Percentiles rank a stretch among this genome's conserved stretches.
Conservation (phyloP, 192 early-diverging fungal genomes). For the Allomyces macrogynus region DNA sequence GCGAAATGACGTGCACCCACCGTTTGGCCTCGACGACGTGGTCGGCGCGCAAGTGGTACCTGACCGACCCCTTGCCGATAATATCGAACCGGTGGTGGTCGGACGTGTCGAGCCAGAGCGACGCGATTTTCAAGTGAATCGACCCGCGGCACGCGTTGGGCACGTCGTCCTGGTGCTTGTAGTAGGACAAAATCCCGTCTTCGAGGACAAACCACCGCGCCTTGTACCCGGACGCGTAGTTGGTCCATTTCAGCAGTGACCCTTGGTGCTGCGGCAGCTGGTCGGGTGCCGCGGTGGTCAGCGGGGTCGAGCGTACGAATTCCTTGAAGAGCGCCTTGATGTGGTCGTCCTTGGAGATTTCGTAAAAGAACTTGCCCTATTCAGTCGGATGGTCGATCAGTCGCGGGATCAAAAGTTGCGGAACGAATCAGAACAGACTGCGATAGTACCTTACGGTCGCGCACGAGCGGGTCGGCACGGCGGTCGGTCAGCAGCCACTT, state of each 20-base stretch:
- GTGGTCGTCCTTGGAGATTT: constrained; percentile 25
- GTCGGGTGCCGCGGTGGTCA: constrained; percentile 9
- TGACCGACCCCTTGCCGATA: constrained; percentile 50
- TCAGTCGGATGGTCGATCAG: too few relatives aligned
- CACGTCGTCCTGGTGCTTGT: constrained; percentile 55
- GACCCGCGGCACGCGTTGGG: constrained; percentile 56
- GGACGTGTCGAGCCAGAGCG: constrained; percentile 31
- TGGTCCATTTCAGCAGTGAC: constrained; percentile 64
- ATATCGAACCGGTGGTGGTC: constrained; percentile 61
- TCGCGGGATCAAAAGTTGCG: too few relatives aligned
- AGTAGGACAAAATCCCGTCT: constrained; percentile 60
- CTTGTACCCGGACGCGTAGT: constrained; percentile 64
- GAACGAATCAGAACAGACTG: too few relatives aligned
- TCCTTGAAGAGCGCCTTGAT: constrained; percentile 30
- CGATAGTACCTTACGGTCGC: constrained; percentile 24
- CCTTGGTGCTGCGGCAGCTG: constrained; percentile 27
- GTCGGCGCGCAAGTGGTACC: constrained; percentile 45
- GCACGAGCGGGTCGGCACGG: constrained; percentile 51
- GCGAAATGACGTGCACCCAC: constrained; percentile 60
- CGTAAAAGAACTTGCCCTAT: constrained; percentile 28
- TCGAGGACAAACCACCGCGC: constrained; percentile 62
- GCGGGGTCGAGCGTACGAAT: neutral
- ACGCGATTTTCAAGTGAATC: constrained; percentile 51
- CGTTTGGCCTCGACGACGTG: constrained; percentile 51
- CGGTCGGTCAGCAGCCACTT: constrained; percentile 40